Conservation (phyloP, 805 yeast genomes). For the Starmera amethionina region DNA sequence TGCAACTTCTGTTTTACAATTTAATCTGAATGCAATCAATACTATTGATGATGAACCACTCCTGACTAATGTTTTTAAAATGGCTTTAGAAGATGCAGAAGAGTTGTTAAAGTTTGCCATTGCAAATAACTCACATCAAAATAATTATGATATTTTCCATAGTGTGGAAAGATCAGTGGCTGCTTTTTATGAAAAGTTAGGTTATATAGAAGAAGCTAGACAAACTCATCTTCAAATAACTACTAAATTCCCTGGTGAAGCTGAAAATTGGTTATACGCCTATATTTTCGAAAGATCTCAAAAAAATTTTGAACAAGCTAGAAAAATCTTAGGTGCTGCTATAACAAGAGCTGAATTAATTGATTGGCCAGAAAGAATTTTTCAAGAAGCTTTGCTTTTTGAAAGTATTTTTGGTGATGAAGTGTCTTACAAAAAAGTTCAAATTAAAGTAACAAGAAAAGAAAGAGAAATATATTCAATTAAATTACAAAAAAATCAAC, state of each 20-base stretch:
- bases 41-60: slow-evolving; percentile 1
- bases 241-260: slow-evolving; percentile 21
- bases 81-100: neutral
- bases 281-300: slow-evolving; percentile 28
- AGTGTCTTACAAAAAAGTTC: slow-evolving; percentile 15
- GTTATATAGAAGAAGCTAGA: slow-evolving; percentile 21
- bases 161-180: slow-evolving; percentile 34
- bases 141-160: slow-evolving; percentile 27
- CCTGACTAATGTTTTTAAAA: slow-evolving; percentile 1
- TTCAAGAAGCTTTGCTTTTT: slow-evolving; percentile 33
- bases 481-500: neutral
- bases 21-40: slow-evolving; percentile 3
- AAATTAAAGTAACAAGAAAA: slow-evolving; percentile 18
- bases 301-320: slow-evolving; percentile 17
- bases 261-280: slow-evolving; percentile 39
- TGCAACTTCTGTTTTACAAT: slow-evolving; percentile 18
- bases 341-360: slow-evolving; percentile 17
- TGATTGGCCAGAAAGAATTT: slow-evolving; percentile 42
- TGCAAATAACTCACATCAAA: neutral
- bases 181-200: slow-evolving; percentile 22
- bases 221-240: slow-evolving; percentile 17
- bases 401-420: slow-evolving; percentile 26
- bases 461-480: slow-evolving; percentile 5
- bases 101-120: slow-evolving; percentile 20
- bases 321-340: slow-evolving; percentile 24